phyloP scores from a whole-genome alignment of 805 yeast species.

The Schizosaccharomyces octosporus region DNA sequence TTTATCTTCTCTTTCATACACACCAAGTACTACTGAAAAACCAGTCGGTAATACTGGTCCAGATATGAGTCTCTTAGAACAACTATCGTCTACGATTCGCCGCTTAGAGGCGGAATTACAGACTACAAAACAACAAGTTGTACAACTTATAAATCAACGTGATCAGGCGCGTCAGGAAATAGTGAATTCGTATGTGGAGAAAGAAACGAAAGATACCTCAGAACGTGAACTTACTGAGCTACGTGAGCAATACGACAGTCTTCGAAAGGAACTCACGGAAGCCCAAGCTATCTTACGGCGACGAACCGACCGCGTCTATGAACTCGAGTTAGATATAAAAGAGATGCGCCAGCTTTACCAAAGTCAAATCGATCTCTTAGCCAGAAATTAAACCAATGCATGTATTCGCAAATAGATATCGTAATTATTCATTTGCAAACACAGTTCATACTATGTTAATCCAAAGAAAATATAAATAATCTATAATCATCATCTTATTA shows the following conservation, averaged over 20 bases:
- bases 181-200: background rate
- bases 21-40: background rate
- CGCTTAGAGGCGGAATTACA: background rate
- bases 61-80: background rate
- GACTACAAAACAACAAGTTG: background rate
- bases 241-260: background rate
- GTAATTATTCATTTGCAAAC: too few species aligned
- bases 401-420: background rate
- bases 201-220: background rate
- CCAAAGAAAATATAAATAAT: too few species aligned
- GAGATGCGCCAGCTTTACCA: background rate
- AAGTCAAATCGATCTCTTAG: background rate
- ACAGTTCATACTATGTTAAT: too few species aligned
- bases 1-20: background rate
- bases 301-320: background rate
- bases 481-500: too few species aligned
- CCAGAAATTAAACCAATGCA: slow-evolving; percentile 23
- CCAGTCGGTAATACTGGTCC: background rate
- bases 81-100: background rate
- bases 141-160: background rate
- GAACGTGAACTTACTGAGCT: background rate
- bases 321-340: background rate
- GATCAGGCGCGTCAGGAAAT: background rate
- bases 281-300: background rate
- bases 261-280: background rate